Evolutionary conservation across 805 yeast genomes (phyloP), one percentile per base, ranked within the genome.

Genomic region (Saturnispora sanitii): DNA sequence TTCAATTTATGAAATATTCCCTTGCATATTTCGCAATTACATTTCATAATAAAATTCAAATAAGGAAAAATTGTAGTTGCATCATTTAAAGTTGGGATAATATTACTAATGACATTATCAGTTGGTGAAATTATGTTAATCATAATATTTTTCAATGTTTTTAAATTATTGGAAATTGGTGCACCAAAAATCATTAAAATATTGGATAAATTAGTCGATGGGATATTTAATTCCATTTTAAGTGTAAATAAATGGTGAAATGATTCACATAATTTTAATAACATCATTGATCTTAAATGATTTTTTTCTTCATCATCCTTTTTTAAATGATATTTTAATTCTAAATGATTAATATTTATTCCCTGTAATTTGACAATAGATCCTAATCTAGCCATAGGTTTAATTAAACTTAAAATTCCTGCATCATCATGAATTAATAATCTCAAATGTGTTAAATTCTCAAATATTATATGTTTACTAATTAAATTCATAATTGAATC

Each of bases 361-460:
- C 61, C 57, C 35, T 51, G 56, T n/a, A 44, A 28, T 28, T 41
- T 47, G 1, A 58, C 38, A 4, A 57, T 44, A 2, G 55, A 40
- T 21, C 58, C 43, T 20, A 59, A 31, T 34, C 51, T 52, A 34
- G 55, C 60, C 6, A 54, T 43, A 2, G 64, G 49, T 33, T 52
- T 57, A 6, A 57, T 52, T 18, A 59, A 33, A 13, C 53, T 55
- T 28, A 59, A 38, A 4, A 53, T 51, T 9, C 47, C 47, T 3
- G 57, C 54, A 43, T 59, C 61, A 45, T 59, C 64, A 40, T 56
- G 58, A 17, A 58, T 52, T 15, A 49, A 49, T n/a, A 59, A 27
- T 21, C 54, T 56, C 2, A 59, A 35, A 6, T 45, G 41, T 12
- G 48, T 45, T 25, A 59, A 41, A 44, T 58, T 55, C 37, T 59